Conservation (phyloP, 2,329 filamentous ascomycete genomes). For the Aureobasidium vineae region DNA sequence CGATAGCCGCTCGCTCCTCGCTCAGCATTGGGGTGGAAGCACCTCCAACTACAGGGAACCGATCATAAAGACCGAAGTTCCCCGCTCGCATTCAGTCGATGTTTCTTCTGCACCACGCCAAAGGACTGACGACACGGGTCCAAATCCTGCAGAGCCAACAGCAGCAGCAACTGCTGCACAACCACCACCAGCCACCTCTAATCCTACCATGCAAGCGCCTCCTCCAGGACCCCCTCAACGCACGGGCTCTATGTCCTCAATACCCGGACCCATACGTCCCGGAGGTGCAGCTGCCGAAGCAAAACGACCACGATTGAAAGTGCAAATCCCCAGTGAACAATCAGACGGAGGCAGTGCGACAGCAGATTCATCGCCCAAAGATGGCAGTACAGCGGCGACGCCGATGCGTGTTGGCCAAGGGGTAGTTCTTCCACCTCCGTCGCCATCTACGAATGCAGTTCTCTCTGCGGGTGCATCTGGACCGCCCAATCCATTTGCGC, state of each 20-base stretch:
- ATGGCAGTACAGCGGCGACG: constrained; percentile 52
- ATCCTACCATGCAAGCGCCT: constrained; percentile 31
- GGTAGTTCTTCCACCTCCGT: constrained; percentile 87
- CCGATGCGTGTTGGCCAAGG: constrained; percentile 39
- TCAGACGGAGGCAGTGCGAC: constrained; percentile 71
- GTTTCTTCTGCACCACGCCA: constrained; percentile 56
- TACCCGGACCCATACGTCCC: constrained; percentile 70
- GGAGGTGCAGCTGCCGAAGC: constrained; percentile 69
- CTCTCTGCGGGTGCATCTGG: constrained; percentile 88
- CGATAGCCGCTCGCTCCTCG: constrained; percentile 82
- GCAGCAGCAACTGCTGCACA: neutral
- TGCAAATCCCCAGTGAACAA: constrained; percentile 90
- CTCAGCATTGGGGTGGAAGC: constrained; percentile 67
- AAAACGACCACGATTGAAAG: constrained; percentile 78
- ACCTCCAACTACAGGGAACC: constrained; percentile 53
- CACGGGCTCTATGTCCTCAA: constrained; percentile 58
- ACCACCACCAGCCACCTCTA: neutral
- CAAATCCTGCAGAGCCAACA: neutral
- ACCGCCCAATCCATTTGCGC: constrained; percentile 91
- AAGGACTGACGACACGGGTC: constrained; percentile 49
- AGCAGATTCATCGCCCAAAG: constrained; percentile 65
- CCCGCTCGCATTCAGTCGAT: constrained; percentile 65
- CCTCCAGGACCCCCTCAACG: constrained; percentile 49
- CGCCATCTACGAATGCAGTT: constrained; percentile 80
- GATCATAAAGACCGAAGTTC: constrained; percentile 45